Evolutionary conservation across 257 asterid species (phyloP).

Genomic region (Nicotiana undulata): DNA sequence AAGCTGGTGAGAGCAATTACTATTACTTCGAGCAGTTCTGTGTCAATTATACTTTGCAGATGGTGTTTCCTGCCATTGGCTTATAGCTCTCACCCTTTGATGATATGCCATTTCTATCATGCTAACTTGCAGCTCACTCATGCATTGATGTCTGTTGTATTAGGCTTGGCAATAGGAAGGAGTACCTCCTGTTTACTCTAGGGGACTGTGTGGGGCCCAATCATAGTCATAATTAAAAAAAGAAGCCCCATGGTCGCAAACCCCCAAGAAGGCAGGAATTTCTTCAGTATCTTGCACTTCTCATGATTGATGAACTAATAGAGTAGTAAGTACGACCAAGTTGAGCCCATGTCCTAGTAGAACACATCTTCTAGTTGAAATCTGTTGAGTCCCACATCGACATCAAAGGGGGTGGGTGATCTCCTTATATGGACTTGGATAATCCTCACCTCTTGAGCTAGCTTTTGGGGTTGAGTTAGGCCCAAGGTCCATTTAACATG

Average conservation of each 20-base stretch:
- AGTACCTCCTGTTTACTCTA: background rate
- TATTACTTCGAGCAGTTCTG: background rate
- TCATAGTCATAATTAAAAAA: background rate
- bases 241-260: background rate
- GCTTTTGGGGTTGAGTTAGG: too few species aligned
- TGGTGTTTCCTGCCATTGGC: background rate
- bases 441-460: too few species aligned
- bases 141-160: background rate
- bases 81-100: background rate
- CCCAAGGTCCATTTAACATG: too few species aligned
- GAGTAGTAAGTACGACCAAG: background rate
- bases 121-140: background rate
- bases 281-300: background rate
- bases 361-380: background rate
- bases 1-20: background rate
- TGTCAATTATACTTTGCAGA: background rate
- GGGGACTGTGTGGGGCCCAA: background rate
- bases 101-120: background rate
- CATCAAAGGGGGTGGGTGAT: too few species aligned
- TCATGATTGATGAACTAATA: background rate
- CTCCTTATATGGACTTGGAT: too few species aligned
- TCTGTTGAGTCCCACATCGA: too few species aligned
- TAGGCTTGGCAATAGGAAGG: background rate
- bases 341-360: background rate
- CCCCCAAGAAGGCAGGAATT: background rate